Conservation (phyloP, 768 basidiomycete species). For the Gyrodon lividus region DNA sequence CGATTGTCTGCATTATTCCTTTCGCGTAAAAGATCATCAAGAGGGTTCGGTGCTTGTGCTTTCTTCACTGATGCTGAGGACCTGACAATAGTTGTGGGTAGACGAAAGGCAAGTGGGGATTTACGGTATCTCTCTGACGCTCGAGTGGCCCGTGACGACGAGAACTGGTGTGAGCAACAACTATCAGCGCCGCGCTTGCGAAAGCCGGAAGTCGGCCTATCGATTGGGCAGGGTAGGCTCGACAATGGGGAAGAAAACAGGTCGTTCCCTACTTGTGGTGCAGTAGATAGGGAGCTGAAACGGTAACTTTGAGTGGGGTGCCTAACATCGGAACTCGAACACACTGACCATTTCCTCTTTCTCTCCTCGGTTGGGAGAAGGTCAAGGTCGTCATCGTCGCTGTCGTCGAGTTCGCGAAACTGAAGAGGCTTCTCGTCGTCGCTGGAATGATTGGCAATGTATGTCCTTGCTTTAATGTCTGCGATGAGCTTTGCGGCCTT, state of each 20-base stretch:
- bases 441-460: conserved; percentile 44
- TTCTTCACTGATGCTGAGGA: conserved; percentile 15
- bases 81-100: conserved; percentile 13
- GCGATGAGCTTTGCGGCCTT: conserved; percentile 63
- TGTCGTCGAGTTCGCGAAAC: conserved; percentile 47
- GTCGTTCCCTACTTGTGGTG: not conserved
- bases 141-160: conserved; percentile 10
- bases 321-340: not conserved
- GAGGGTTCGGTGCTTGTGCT: conserved; percentile 42
- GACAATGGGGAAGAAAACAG: conserved; percentile 24
- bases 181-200: not conserved
- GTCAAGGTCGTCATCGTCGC: conserved; percentile 48
- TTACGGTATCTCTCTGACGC: conserved; percentile 23
- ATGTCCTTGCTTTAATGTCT: conserved; percentile 62
- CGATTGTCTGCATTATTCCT: conserved; percentile 36
- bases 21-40: conserved; percentile 55
- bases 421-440: conserved; percentile 39
- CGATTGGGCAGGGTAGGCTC: conserved; percentile 15
- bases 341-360: conserved; percentile 11
- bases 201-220: not conserved
- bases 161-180: not conserved
- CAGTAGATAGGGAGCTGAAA: conserved; percentile 9
- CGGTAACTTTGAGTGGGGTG: not conserved
- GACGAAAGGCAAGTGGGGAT: conserved; percentile 1
- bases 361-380: conserved; percentile 13